These are phyloP conservation scores for Chamaecrista fasciculata DNA, from an alignment of 306 rosid species.

Conservation along the genomic window DNA sequence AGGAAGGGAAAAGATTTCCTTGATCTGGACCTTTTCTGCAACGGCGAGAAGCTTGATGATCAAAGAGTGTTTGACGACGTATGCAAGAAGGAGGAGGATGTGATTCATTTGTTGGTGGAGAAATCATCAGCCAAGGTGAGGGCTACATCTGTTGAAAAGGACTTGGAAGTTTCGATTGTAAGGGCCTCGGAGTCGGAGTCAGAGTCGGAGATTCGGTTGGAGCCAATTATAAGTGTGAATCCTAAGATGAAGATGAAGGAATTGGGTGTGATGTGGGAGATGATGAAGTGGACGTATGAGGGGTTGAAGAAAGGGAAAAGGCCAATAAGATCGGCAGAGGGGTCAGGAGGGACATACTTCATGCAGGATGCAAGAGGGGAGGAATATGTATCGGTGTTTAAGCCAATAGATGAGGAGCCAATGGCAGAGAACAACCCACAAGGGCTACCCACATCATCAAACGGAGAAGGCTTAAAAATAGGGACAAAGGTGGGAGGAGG, in stretches of 20 bases:
- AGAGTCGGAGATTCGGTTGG: no score
- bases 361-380: conserved; percentile 63
- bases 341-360: conserved; percentile 88
- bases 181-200: conserved; percentile 50
- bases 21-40: conserved; percentile 56
- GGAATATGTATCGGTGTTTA: conserved; percentile 72
- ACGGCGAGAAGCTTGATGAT: conserved; percentile 56
- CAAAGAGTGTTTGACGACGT: conserved; percentile 51
- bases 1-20: conserved; percentile 43
- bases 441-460: conserved; percentile 63
- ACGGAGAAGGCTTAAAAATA: conserved; percentile 68
- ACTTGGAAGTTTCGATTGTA: conserved; percentile 60
- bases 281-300: conserved; percentile 42
- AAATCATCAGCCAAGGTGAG: conserved; percentile 57
- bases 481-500: conserved; percentile 62
- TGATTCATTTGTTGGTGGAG: conserved; percentile 51
- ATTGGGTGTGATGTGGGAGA: conserved; percentile 43
- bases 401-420: conserved; percentile 96
- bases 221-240: conserved; percentile 42
- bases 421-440: conserved; percentile 81
- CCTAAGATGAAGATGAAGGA: conserved; percentile 37
- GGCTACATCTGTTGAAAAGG: conserved; percentile 42
- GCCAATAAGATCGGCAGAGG: conserved; percentile 54
- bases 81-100: conserved; percentile 43
- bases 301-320: conserved; percentile 46